Evolutionary conservation across 805 yeast genomes (phyloP).

Genomic region (Ogataea philodendri): DNA sequence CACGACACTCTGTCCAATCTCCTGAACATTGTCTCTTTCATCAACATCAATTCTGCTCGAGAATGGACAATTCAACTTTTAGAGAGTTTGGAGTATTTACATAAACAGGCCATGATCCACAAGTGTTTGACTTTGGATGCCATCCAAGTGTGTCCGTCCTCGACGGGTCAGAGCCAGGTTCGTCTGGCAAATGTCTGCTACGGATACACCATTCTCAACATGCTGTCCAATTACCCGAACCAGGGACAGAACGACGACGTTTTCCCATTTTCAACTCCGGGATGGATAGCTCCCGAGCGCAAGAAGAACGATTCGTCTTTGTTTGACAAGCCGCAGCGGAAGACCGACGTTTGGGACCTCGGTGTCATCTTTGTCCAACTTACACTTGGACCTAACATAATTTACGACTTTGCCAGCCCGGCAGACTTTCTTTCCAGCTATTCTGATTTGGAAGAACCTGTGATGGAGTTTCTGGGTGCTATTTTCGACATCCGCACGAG

Average conservation of each 20-base stretch:
- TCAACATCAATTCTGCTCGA: constrained; percentile 74
- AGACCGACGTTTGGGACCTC: constrained; percentile 91
- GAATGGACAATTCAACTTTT: constrained; percentile 84
- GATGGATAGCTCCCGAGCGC: constrained; percentile 85
- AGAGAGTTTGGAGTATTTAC: constrained; percentile 81
- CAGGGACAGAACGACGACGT: constrained; percentile 23
- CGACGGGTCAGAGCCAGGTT: constrained; percentile 53
- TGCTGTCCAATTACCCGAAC: constrained; percentile 35
- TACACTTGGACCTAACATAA: constrained; percentile 56
- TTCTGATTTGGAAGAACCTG: constrained; percentile 45
- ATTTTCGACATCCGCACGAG: constrained; percentile 66
- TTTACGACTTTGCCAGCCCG: constrained; percentile 57
- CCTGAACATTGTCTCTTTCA: constrained; percentile 61
- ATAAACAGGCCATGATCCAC: constrained; percentile 82
- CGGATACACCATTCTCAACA: constrained; percentile 47
- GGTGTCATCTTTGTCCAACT: constrained; percentile 75
- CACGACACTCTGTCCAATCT: constrained; percentile 59
- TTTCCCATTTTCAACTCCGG: constrained; percentile 31
- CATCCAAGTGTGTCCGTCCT: constrained; percentile 51
- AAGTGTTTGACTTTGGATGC: constrained; percentile 63
- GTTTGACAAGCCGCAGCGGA: constrained; percentile 56
- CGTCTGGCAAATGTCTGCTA: constrained; percentile 61
- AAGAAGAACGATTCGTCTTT: constrained; percentile 25
- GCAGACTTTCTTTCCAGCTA: constrained; percentile 52
- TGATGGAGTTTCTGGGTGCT: constrained; percentile 62